These are phyloP conservation scores for Neonectria hederae DNA, from an alignment of 2,329 filamentous ascomycete species.

Conservation along the genomic window DNA sequence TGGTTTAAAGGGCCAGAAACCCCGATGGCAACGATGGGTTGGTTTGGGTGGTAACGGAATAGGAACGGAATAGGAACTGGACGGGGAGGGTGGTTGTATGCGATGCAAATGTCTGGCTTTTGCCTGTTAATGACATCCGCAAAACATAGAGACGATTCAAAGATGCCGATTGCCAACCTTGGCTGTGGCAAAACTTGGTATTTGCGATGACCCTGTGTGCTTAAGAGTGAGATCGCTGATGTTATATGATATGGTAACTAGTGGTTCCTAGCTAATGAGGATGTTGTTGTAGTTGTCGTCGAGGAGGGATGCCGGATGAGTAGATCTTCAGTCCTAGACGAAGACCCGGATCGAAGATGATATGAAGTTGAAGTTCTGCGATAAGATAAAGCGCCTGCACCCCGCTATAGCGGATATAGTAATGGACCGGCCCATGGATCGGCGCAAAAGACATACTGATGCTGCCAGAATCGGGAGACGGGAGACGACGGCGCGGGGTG, in stretches of 20 bases:
- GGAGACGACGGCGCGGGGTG: constrained; percentile 9
- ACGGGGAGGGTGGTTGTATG: constrained; percentile 10
- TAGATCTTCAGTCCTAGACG: background rate
- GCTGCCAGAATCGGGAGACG: background rate
- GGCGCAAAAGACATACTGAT: constrained; percentile 3
- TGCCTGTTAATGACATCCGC: constrained; percentile 15
- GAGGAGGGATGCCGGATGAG: background rate
- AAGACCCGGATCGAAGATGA: background rate
- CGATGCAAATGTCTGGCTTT: constrained; percentile 11
- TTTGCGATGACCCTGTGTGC: background rate
- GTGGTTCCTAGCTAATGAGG: background rate
- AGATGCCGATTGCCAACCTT: background rate
- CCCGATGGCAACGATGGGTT: constrained; percentile 16
- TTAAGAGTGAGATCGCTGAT: background rate
- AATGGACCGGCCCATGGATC: background rate
- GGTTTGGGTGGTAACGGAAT: constrained; percentile 16
- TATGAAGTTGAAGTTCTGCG: background rate
- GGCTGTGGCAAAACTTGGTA: background rate
- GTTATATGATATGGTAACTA: too few species aligned
- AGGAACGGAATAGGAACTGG: constrained; percentile 19
- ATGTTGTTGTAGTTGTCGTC: background rate
- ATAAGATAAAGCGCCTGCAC: background rate
- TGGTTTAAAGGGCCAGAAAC: constrained; percentile 18
- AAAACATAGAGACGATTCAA: constrained; percentile 15
- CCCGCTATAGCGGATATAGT: background rate